Percentiles rank a stretch among this genome's conserved stretches.
phyloP scores from a whole-genome alignment of 2,329 filamentous ascomycete species.

The Phaeosphaeria sp. region DNA sequence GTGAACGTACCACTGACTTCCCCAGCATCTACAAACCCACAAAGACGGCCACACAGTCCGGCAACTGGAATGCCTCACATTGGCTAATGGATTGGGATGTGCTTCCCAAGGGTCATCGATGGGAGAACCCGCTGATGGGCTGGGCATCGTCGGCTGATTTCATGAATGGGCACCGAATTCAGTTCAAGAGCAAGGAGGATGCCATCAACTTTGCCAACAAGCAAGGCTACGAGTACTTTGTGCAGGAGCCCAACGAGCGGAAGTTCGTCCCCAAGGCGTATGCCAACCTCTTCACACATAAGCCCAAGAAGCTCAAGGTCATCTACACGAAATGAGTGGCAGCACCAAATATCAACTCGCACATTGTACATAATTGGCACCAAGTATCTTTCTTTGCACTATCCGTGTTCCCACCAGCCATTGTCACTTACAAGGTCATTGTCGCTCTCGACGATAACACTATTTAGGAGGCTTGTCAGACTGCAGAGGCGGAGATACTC shows the following conservation, averaged over 20 bases:
- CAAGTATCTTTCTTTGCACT: constrained; percentile 14
- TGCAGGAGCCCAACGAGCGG: constrained; percentile 93
- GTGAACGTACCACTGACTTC: constrained; percentile 13
- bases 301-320: constrained; percentile 82
- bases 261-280: constrained; percentile 91
- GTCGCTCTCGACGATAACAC: neutral
- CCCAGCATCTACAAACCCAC: constrained; percentile 85
- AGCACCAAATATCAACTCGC: constrained; percentile 4
- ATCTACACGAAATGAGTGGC: constrained; percentile 75
- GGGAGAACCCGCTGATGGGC: constrained; percentile 98
- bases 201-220: constrained; percentile 96
- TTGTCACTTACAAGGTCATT: neutral
- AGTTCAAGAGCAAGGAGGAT: constrained; percentile 92
- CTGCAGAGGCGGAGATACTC: too few relatives aligned
- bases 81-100: constrained; percentile 99
- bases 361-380: constrained; percentile 35
- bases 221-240: constrained; percentile 98
- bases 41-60: constrained; percentile 97
- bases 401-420: neutral
- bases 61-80: constrained; percentile 79
- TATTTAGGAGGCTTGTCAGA: neutral
- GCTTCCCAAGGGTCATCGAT: constrained; percentile 87
- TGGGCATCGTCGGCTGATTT: constrained; percentile 96
- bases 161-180: constrained; percentile 92
- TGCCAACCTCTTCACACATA: constrained; percentile 93